phyloP scores from a whole-genome alignment of 345 rosid species.

The Lepidium africanum region DNA sequence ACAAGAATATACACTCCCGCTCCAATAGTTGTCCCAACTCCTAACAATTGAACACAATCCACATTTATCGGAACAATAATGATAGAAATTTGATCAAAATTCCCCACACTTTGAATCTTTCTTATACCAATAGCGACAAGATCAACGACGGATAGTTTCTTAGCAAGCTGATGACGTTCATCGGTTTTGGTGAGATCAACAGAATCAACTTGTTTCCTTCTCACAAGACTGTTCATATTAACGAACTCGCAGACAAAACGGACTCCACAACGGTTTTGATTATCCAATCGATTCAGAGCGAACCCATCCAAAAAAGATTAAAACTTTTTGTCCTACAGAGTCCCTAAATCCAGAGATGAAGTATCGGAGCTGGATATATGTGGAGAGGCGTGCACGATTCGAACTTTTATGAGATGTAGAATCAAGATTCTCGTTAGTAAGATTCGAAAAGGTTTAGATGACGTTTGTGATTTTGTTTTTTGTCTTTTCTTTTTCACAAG shows the following conservation, averaged over 20 bases:
- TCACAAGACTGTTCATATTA: slow-evolving; percentile 41
- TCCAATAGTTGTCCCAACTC: slow-evolving; percentile 96
- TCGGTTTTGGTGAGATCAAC: slow-evolving; percentile 25
- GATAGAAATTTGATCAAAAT: neutral
- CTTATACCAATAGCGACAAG: slow-evolving; percentile 70
- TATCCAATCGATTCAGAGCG: slow-evolving; percentile 13
- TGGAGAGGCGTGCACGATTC: slow-evolving; percentile 14
- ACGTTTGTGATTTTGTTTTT: neutral
- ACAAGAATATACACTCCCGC: slow-evolving; percentile 97
- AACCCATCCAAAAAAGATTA: neutral
- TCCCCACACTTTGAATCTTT: slow-evolving; percentile 5
- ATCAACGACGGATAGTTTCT: slow-evolving; percentile 53
- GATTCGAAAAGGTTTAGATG: slow-evolving; percentile 1
- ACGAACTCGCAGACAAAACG: slow-evolving; percentile 3
- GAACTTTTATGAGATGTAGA: neutral
- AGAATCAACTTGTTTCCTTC: slow-evolving; percentile 83
- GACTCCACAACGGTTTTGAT: neutral
- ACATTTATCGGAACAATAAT: neutral
- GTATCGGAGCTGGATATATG: neutral
- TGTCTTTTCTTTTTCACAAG: neutral
- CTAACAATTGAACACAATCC: slow-evolving; percentile 23
- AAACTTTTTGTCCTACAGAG: neutral
- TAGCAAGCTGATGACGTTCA: slow-evolving; percentile 44
- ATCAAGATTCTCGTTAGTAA: slow-evolving; percentile 6
- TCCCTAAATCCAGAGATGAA: neutral